phyloP scores from a whole-genome alignment of 1,139 yeast species.

The Candida gigantensis region DNA sequence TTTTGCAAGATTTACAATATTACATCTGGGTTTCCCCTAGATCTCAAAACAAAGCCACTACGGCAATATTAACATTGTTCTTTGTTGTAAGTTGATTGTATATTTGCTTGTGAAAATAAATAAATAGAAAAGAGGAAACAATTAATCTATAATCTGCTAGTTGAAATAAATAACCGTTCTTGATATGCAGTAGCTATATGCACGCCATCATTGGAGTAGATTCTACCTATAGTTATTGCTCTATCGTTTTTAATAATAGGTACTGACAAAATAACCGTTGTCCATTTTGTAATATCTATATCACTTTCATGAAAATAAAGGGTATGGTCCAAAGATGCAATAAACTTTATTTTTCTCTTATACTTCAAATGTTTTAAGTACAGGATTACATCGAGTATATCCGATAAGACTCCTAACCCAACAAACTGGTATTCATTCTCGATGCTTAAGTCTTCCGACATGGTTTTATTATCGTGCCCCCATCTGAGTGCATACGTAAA shows the following conservation, averaged over 20 bases:
- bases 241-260: constrained; percentile 54
- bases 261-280: constrained; percentile 49
- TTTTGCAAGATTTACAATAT: too few species aligned
- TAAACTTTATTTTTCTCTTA: constrained; percentile 28
- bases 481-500: constrained; percentile 39
- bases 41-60: too few species aligned
- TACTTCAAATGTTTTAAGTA: constrained; percentile 21
- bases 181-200: constrained; percentile 67
- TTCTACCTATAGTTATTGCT: constrained; percentile 58
- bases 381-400: constrained; percentile 46
- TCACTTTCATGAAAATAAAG: constrained; percentile 65
- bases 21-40: too few species aligned
- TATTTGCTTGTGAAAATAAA: too few species aligned
- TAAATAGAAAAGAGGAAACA: too few species aligned
- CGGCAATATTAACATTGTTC: too few species aligned
- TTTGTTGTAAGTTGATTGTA: too few species aligned
- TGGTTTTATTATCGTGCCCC: constrained; percentile 18
- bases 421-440: constrained; percentile 44
- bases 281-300: constrained; percentile 53
- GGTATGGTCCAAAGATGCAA: constrained; percentile 65
- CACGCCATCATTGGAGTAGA: constrained; percentile 50
- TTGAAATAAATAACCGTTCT: constrained; percentile 52
- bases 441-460: constrained; percentile 33
- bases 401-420: constrained; percentile 63
- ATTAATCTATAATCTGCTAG: constrained; percentile 19